Evolutionary conservation across 352 stramenopile genomes (phyloP), one percentile per base, ranked within the genome.

Genomic region (Albugo laibachii): DNA sequence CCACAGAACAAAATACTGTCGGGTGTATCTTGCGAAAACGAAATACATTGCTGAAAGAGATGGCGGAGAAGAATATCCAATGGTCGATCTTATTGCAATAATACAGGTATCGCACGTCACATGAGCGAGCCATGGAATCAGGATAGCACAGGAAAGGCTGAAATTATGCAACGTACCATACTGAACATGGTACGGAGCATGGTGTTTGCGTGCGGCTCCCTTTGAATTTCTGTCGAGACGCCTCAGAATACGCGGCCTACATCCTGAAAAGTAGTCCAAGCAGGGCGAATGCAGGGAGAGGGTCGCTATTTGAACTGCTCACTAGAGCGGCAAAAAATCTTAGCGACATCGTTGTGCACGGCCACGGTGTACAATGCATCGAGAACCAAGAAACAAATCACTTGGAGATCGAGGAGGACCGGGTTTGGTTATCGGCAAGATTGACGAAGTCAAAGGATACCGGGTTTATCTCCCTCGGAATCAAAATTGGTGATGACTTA

Each of bases 371-470:
- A 8, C 24, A 8, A 8, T 31, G 24, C 24, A 8, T 31, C 24
- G 24, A 10, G 24, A 31, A 3, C 3, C 24, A 31, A 31, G 24
- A 31, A 31, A 31, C 24, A 31, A 31, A 31, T 31, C 24, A 10
- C 24, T 31, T 10, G 24, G 24, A 31, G 24, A 31, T 3, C 24
- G 24, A 31, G 24, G 24, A 31, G 8, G 3, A 31, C 3, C 16
- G 4, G 40, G 50, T 4, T 41, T 58, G 4, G 57, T 58, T 16
- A 43, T 58, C 0, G 52, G 43, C 0, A 58, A 55, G 13, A 54
- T 19, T 15, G 56, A 59, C 0, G 45, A 56, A 44, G 59, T 53
- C 0, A 62, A 62, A 41, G 56, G 52, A 11, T 62, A 37, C 45
- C 21, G 24, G 5, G 48, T 58, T 13, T 53, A 51, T 13, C 13